These are phyloP conservation scores for Geranium brycei DNA, from an alignment of 345 rosid species.

Conservation along the genomic window DNA sequence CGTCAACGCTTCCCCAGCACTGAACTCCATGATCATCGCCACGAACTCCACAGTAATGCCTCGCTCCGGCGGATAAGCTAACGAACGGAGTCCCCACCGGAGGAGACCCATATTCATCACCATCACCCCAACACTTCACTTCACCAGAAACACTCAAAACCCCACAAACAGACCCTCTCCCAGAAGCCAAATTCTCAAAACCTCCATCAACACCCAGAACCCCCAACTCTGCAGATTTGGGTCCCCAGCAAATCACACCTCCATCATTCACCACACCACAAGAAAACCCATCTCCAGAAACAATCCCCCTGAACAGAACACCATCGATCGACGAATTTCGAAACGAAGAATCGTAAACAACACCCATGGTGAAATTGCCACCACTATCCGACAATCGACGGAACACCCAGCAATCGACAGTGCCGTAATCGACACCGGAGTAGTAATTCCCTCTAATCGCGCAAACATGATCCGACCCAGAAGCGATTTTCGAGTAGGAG, in stretches of 20 bases:
- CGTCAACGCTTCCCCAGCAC: slow-evolving; percentile 76
- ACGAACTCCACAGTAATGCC: slow-evolving; percentile 85
- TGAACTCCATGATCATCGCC: slow-evolving; percentile 66
- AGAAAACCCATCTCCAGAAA: slow-evolving; percentile 75
- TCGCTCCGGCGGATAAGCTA: slow-evolving; percentile 55
- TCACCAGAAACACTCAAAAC: slow-evolving; percentile 33
- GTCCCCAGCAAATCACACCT: slow-evolving; percentile 83
- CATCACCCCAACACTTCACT: slow-evolving; percentile 59
- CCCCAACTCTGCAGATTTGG: slow-evolving; percentile 33
- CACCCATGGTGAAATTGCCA: slow-evolving; percentile 13
- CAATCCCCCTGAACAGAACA: slow-evolving; percentile 43
- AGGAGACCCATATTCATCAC: slow-evolving; percentile 10
- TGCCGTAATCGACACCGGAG: slow-evolving; percentile 51
- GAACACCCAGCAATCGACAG: slow-evolving; percentile 65
- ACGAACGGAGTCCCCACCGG: slow-evolving; percentile 34
- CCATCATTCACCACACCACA: slow-evolving; percentile 74
- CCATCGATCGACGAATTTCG: slow-evolving; percentile 34
- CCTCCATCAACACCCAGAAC: slow-evolving; percentile 27
- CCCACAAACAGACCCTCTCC: slow-evolving; percentile 43
- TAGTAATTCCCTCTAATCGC: slow-evolving; percentile 78
- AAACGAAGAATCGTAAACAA: slow-evolving; percentile 19
- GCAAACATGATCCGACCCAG: slow-evolving; percentile 72
- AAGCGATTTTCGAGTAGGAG: slow-evolving; percentile 65
- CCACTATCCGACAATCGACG: background rate
- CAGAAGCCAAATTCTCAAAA: slow-evolving; percentile 45